Evolutionary conservation across 805 yeast species (phyloP), one percentile per base, ranked within the genome.

Genomic region (Blastobotrys mokoenaii): DNA sequence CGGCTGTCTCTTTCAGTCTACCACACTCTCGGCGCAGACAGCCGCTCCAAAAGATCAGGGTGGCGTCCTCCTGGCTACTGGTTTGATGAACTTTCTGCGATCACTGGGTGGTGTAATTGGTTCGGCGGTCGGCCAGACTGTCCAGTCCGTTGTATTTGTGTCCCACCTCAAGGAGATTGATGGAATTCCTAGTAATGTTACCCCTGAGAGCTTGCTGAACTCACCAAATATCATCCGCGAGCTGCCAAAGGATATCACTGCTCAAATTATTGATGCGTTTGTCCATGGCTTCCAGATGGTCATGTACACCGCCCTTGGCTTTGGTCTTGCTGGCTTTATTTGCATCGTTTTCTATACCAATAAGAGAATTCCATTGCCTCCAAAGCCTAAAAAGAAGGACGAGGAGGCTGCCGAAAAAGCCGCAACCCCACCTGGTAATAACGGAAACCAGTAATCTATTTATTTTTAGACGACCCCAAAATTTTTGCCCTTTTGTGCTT

Each of bases 31-130:
- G 3, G 63, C 71, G 2, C 82, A 76, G 54, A 50, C 75, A 1
- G 60, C 65, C 17, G 78, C 80, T 3, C 81, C 82, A 30, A 73
- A 74, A 48, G 56, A 63, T 1, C 67, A 73, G 3, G 80, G 81
- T 10, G 68, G 72, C 1, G 62, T 67, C 4, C 72, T 77, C 40
- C 54, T 75, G 61, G 65, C 75, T 1, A 73, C 79, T 3, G 59
- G 76, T 0, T 61, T 68, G 45, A 38, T 71, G 39, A 69, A 68
- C 49, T 72, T 74, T 51, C 55, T 55, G 15, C 66, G 80, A 54
- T 54, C 70, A 1, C 46, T 74, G 16, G 75, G 73, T 17, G 72
- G 74, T 38, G 63, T 75, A 1, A 17, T 75, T 22, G 69, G 73
- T 16, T 58, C 70, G 3, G 60, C 62, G 29, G 51, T 74, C 22